Base-by-base conservation (phyloP, 768 basidiomycete species). In the Mycena galopus region DNA sequence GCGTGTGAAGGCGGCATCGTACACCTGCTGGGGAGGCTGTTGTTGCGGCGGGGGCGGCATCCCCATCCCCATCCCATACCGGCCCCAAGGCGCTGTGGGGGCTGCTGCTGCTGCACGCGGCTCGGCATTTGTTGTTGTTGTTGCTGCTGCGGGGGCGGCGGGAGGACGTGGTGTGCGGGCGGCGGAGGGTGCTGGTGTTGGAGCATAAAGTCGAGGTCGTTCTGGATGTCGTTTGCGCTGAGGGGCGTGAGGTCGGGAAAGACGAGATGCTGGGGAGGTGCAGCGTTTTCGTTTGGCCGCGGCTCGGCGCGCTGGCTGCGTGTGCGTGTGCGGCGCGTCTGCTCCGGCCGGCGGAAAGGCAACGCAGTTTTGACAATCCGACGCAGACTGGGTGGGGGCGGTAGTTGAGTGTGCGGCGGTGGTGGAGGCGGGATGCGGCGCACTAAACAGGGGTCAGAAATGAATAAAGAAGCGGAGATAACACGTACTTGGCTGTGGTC, bases 401-500 rank as follows among this genome's bases (percentile, higher is more conserved):
- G 86, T 12, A 88, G 87, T 3, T 88, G 82, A 25, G 88, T 85
- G 30, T 85, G 83, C 14, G 88, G 88, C 21, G 85, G 83, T 23
- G 81, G 81, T 0, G 93, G 93, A 56, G 81, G 80, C 0, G 93
- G 94, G 59, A 95, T 87, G 35, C 88, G 88, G 23, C 92, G 91
- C 21, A 86, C 93, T 91, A 56, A 64, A 53, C 63, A 17, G n/a
- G 72, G 21, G 33, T 71, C 27, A 35, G 63, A 42, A 55, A 58
- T 2, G 58, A 14, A 35, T 5, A 25, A 37, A 10, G 70, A 33
- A 68, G 42, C 51, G 67, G 21, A 9, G n/a, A 39, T 33, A 14
- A 65, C 42, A 84, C 89, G 58, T 77, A 96, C 96, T 81, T 63
- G 92, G 90, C 57, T 89, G 90, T 12, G 94, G 92, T n/a, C 92